Conservation (phyloP, 208 protist genomes). For the Phytomonas sp. region DNA sequence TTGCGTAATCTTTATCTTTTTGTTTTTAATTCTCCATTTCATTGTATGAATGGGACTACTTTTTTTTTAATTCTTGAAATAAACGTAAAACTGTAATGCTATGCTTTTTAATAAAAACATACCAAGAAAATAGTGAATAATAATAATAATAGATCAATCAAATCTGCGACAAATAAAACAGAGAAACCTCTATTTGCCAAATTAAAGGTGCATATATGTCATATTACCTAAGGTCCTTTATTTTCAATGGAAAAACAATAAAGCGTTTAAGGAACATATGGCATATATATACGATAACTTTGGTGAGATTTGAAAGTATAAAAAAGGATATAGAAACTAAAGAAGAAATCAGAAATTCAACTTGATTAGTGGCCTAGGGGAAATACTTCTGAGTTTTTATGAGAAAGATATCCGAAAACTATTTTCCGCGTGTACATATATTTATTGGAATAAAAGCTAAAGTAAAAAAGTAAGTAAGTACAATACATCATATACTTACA, state of each 20-base stretch:
- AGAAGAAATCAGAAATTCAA: constrained; percentile 12
- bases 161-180: constrained; percentile 6
- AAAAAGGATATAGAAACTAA: constrained; percentile 15
- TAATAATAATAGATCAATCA: background rate
- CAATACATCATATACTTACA: background rate
- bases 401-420: background rate
- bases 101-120: background rate
- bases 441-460: background rate
- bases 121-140: constrained; percentile 2
- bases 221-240: background rate
- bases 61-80: background rate
- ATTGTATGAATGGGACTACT: background rate
- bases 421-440: background rate
- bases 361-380: background rate
- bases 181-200: constrained; percentile 1
- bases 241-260: constrained; percentile 9
- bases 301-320: constrained; percentile 3
- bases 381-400: background rate
- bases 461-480: background rate
- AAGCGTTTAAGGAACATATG: constrained; percentile 6
- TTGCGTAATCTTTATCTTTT: background rate
- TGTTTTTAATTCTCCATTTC: background rate
- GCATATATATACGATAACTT: constrained; percentile 6
- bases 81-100: background rate
- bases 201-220: background rate